Evolutionary conservation across 371 early-diverging fungal species (phyloP).

Genomic region (Mucor mucedo): DNA sequence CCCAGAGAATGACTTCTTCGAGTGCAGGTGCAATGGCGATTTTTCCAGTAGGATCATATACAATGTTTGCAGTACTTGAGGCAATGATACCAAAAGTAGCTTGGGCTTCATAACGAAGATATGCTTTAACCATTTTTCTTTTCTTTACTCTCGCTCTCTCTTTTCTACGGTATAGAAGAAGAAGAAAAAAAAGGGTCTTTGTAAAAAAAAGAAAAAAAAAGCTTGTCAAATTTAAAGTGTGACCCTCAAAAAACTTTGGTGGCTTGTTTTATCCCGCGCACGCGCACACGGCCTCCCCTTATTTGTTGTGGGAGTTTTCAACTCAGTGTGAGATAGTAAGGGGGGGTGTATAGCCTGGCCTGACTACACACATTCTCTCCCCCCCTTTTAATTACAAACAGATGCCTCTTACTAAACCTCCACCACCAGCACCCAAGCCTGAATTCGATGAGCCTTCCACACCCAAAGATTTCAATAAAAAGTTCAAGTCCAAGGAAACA

Average conservation of each 20-base stretch:
- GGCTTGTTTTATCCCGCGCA: not conserved
- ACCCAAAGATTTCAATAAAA: conserved; percentile 58
- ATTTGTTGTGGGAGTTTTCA: too few species aligned
- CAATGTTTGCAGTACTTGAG: conserved; percentile 69
- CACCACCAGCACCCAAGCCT: conserved; percentile 56
- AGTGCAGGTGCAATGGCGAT: conserved; percentile 80
- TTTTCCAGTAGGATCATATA: conserved; percentile 74
- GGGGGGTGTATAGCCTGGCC: too few species aligned
- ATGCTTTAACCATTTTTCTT: conserved; percentile 71
- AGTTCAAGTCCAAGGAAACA: conserved; percentile 56
- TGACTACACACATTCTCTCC: not conserved
- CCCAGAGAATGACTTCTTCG: conserved; percentile 86
- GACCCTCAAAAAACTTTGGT: conserved; percentile 4
- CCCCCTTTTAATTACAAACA: not conserved
- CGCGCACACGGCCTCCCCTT: not conserved
- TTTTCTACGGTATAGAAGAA: too few species aligned
- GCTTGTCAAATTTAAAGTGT: not conserved
- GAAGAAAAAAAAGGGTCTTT: not conserved
- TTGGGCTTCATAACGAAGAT: conserved; percentile 83
- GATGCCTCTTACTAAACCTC: conserved; percentile 56
- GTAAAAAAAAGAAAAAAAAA: not conserved
- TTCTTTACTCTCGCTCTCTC: too few species aligned
- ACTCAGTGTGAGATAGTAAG: too few species aligned
- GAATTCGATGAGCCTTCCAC: conserved; percentile 52
- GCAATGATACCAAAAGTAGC: conserved; percentile 86